Percentiles rank a stretch among this genome's conserved stretches.
phyloP scores from a whole-genome alignment of 2,329 filamentous ascomycete genomes.

The Colletotrichum orbiculare region DNA sequence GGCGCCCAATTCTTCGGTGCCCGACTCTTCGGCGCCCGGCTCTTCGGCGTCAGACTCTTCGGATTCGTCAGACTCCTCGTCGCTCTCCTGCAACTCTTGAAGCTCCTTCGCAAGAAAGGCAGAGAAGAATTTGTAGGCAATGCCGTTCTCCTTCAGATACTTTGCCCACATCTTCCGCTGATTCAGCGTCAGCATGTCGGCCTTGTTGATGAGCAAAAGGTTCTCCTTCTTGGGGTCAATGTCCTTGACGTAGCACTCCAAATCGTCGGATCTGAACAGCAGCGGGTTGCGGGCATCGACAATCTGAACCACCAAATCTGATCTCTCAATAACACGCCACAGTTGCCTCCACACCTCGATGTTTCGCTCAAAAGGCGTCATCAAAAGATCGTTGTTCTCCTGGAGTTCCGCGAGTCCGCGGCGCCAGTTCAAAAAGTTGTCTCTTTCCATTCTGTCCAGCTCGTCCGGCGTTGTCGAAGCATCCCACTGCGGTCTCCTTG shows the following conservation, averaged over 20 bases:
- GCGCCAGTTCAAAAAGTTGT: constrained; percentile 87
- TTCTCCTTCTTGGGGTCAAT: constrained; percentile 91
- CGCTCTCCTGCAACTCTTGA: constrained; percentile 74
- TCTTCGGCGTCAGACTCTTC: constrained; percentile 32
- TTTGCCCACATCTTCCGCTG: constrained; percentile 88
- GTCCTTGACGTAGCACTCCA: constrained; percentile 94
- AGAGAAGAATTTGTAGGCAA: constrained; percentile 97
- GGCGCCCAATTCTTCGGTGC: constrained; percentile 51
- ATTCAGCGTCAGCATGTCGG: constrained; percentile 94
- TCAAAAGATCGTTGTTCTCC: constrained; percentile 91
- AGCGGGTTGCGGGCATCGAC: constrained; percentile 96
- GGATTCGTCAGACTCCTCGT: constrained; percentile 55
- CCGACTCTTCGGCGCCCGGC: constrained; percentile 51
- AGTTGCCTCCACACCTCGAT: constrained; percentile 97
- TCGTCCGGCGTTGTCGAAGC: constrained; percentile 83
- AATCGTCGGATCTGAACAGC: constrained; percentile 91
- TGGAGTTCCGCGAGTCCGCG: constrained; percentile 91
- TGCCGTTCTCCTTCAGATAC: constrained; percentile 82
- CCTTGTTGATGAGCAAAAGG: constrained; percentile 94
- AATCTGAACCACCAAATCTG: constrained; percentile 96
- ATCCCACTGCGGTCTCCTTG: constrained; percentile 90
- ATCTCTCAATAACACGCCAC: constrained; percentile 97
- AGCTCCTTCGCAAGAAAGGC: constrained; percentile 90
- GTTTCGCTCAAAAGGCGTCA: constrained; percentile 98
- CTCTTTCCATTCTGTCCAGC: constrained; percentile 81